phyloP scores from a whole-genome alignment of 805 yeast genomes.

The Lipomyces oligophaga region DNA sequence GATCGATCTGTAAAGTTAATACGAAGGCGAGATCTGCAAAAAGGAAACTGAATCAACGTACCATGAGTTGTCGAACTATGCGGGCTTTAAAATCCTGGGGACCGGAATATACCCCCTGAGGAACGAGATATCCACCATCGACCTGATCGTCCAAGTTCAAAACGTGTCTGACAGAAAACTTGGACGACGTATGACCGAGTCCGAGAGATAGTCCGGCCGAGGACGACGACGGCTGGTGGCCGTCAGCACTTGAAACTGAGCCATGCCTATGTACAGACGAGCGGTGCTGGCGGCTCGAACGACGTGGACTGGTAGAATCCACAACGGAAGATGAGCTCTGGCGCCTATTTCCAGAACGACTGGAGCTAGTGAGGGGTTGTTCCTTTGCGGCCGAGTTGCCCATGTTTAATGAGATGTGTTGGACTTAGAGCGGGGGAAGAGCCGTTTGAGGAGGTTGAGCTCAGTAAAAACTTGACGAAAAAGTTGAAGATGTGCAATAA shows the following conservation, averaged over 20 bases:
- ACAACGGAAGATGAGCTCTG: not conserved
- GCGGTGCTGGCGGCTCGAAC: constrained; percentile 3
- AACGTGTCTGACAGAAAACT: constrained; percentile 23
- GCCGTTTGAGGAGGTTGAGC: not conserved
- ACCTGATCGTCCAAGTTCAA: constrained; percentile 43
- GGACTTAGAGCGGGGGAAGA: not conserved
- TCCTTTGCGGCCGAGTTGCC: constrained; percentile 35
- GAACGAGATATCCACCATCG: constrained; percentile 93
- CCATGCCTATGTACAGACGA: constrained; percentile 6
- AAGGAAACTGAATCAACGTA: constrained; percentile 16
- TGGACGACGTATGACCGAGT: constrained; percentile 14
- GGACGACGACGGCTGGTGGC: constrained; percentile 1
- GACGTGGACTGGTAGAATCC: not conserved
- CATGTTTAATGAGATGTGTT: constrained; percentile 29
- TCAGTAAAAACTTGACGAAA: too few species aligned
- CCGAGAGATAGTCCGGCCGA: not conserved
- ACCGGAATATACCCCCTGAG: constrained; percentile 78
- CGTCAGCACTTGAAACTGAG: not conserved
- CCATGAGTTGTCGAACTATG: constrained; percentile 65
- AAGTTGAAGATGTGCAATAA: too few species aligned
- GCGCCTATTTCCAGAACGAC: not conserved
- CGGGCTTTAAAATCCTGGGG: constrained; percentile 72
- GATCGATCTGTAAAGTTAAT: constrained; percentile 40
- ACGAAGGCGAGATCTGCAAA: not conserved
- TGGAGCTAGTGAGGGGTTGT: constrained; percentile 15